Conservation (phyloP, 1,284 basidiomycete species). For the Microstroma glucosiphilum region DNA sequence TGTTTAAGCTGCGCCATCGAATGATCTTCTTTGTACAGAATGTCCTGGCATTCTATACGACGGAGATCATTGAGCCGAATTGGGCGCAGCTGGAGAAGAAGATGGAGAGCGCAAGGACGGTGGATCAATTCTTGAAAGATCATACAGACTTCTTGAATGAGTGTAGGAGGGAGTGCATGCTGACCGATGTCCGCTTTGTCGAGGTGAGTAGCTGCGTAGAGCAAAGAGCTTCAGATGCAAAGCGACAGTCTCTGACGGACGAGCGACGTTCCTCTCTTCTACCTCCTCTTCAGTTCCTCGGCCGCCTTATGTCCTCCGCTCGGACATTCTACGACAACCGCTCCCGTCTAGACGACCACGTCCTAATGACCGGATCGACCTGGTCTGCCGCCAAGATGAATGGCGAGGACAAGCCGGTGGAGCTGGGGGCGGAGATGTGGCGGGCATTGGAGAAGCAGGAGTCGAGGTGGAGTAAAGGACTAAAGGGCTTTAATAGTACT, state of each 20-base stretch:
- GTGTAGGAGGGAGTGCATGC: constrained; percentile 47
- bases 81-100: constrained; percentile 40
- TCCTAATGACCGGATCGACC: constrained; percentile 12
- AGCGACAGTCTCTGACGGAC: not conserved
- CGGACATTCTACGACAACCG: constrained; percentile 38
- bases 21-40: constrained; percentile 49
- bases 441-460: constrained; percentile 31
- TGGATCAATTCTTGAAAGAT: constrained; percentile 48
- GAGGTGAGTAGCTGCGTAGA: constrained; percentile 19
- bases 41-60: constrained; percentile 43
- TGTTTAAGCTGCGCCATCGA: constrained; percentile 41
- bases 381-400: constrained; percentile 7
- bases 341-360: constrained; percentile 33
- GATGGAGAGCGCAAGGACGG: constrained; percentile 39
- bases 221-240: not conserved
- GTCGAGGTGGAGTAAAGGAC: constrained; percentile 33
- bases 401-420: constrained; percentile 9
- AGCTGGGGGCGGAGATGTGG: constrained; percentile 13
- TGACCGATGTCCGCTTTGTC: constrained; percentile 41
- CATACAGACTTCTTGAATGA: constrained; percentile 48
- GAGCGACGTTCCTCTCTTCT: not conserved
- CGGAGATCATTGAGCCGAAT: constrained; percentile 48
- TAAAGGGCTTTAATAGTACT: constrained; percentile 43
- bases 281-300: constrained; percentile 21
- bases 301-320: constrained; percentile 35